Evolutionary conservation across 176 grass and related monocot species (phyloP), one percentile per base, ranked within the genome.

Genomic region (Ensete glaucum): DNA sequence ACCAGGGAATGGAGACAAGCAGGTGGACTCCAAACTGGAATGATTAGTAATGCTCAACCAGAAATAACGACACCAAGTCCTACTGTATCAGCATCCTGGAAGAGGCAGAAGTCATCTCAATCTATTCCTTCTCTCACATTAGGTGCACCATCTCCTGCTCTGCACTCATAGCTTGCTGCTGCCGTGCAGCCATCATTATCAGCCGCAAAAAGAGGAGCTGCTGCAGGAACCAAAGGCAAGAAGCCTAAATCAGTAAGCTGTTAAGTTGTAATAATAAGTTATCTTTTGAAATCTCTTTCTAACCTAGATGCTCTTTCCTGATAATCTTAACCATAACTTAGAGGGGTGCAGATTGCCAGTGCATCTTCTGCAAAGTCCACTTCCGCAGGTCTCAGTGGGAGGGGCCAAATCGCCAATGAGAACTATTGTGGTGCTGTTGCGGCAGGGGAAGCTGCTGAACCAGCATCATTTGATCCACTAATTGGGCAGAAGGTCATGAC

Each of bases 101-200:
- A 99, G 88, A 94, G 91, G 84, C 95, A 91, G 75, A 99, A 99
- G 78, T 86, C 78, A 72, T 87, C 94, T 16, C 94, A 91, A 81
- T 64, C 84, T 15, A 56, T 93, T 81, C 80, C 77, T 27, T 52
- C 88, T 71, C 70, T 91, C 48, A 79, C 83, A 71, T 53, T 86
- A 62, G 48, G 79, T 64, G 73, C 82, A 75, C 88, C 81, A 1
- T 53, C 85, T 80, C 69, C 86, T 64, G 78, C 56, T 27, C 25
- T 89, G 78, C 95, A 89, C 67, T 63, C 86, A 76, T 90, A 93
- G 68, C 87, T 80, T 56, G 60, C 89, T 81, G 43, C 80, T 65
- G 77, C 83, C 64, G 70, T 76, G 70, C 95, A 94, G 29, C 95
- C 95, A 58, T 89, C 82, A 23, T 80, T 88, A 78, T 86, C 95